Evolutionary conservation across 306 rosid species (phyloP).

Genomic region (Elaeagnus macrophylla): DNA sequence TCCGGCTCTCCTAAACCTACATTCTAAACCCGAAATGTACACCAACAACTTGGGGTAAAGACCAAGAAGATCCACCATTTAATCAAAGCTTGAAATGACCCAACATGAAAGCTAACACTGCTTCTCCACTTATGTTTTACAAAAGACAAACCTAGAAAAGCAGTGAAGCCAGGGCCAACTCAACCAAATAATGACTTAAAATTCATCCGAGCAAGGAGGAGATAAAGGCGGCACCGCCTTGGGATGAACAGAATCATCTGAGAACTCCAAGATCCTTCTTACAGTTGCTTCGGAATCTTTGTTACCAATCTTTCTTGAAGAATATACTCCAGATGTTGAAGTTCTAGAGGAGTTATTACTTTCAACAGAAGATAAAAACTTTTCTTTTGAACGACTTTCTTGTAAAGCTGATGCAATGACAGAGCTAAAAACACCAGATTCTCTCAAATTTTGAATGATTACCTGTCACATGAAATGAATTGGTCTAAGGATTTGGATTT

Average conservation of each 20-base stretch:
- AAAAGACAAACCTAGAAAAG: slow-evolving; percentile 13
- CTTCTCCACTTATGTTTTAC: slow-evolving; percentile 28
- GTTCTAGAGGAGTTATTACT: slow-evolving; percentile 62
- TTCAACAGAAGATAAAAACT: slow-evolving; percentile 54
- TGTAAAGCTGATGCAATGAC: slow-evolving; percentile 55
- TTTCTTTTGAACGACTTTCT: slow-evolving; percentile 45
- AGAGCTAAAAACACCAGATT: slow-evolving; percentile 61
- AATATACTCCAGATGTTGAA: slow-evolving; percentile 26
- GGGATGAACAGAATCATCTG: slow-evolving; percentile 28
- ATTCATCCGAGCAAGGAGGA: slow-evolving; percentile 47
- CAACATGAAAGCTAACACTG: slow-evolving; percentile 27
- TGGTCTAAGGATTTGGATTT: slow-evolving; percentile 2
- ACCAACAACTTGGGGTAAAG: slow-evolving; percentile 67
- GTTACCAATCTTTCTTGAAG: slow-evolving; percentile 58
- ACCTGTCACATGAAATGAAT: slow-evolving; percentile 33
- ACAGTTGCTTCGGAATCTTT: slow-evolving; percentile 42
- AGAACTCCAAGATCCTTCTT: slow-evolving; percentile 60
- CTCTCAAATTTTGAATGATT: slow-evolving; percentile 72
- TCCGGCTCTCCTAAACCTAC: slow-evolving; percentile 38
- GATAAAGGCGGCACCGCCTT: slow-evolving; percentile 73
- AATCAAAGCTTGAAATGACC: slow-evolving; percentile 22
- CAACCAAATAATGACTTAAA: slow-evolving; percentile 15
- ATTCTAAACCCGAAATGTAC: slow-evolving; percentile 64
- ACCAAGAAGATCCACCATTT: slow-evolving; percentile 51
- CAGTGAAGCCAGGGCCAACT: slow-evolving; percentile 11